Evolutionary conservation across 2,329 filamentous ascomycete species (phyloP).

Genomic region (Orbilia ellipsospora): DNA sequence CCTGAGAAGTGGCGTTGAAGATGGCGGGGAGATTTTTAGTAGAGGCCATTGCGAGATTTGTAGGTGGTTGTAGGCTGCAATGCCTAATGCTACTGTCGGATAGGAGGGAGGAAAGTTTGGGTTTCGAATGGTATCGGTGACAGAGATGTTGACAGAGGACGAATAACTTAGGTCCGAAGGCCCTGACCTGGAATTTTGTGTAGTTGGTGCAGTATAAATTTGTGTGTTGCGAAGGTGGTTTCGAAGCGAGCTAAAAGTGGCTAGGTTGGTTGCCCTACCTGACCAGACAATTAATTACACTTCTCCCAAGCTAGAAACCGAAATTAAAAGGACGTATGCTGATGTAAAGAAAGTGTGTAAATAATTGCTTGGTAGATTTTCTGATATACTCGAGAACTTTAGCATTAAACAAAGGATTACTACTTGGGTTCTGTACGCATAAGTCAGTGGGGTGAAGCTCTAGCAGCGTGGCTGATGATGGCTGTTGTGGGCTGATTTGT

Average conservation of each 20-base stretch:
- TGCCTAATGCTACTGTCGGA: constrained; percentile 1
- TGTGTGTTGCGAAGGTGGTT: constrained; percentile 53
- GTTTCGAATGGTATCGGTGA: background rate
- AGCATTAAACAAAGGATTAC: too few species aligned
- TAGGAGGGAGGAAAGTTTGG: background rate
- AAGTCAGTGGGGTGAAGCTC: too few species aligned
- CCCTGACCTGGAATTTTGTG: constrained; percentile 35
- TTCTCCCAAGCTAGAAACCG: background rate
- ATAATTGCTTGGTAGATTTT: too few species aligned
- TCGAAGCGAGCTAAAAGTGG: constrained; percentile 21
- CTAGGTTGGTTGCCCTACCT: constrained; percentile 52
- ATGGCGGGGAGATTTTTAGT: constrained; percentile 90
- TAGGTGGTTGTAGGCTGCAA: background rate
- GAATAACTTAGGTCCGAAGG: constrained; percentile 8
- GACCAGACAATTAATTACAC: background rate
- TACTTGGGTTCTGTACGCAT: too few species aligned
- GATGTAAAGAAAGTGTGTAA: too few species aligned
- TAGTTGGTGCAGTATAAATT: background rate
- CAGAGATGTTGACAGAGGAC: constrained; percentile 1
- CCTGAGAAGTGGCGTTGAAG: constrained; percentile 97
- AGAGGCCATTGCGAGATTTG: constrained; percentile 32
- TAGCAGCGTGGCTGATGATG: background rate
- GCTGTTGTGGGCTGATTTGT: background rate
- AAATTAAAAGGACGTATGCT: too few species aligned
- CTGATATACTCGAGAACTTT: too few species aligned